phyloP scores from a whole-genome alignment of 2,329 filamentous ascomycete genomes.

The Lasiodiplodia citricola region DNA sequence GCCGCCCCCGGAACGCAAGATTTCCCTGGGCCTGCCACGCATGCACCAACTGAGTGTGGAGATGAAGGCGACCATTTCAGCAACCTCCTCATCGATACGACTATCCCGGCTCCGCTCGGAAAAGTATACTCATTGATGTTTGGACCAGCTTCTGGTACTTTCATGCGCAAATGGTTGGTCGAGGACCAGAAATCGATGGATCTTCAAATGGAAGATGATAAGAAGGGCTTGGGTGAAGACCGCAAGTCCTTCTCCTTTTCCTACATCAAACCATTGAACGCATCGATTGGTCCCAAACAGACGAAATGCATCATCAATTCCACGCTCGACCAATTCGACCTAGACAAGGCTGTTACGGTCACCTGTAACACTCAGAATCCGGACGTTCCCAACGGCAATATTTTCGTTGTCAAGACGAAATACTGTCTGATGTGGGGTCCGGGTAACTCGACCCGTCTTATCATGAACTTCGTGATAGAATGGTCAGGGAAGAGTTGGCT shows the following conservation, averaged over 20 bases:
- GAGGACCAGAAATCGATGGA: constrained; percentile 89
- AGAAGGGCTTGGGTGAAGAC: constrained; percentile 76
- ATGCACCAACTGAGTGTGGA: constrained; percentile 83
- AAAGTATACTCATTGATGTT: constrained; percentile 91
- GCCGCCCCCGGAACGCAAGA: constrained; percentile 58
- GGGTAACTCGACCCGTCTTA: constrained; percentile 80
- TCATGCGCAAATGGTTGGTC: constrained; percentile 85
- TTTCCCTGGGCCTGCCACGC: constrained; percentile 83
- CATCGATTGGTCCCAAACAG: constrained; percentile 85
- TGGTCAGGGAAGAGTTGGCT: constrained; percentile 99
- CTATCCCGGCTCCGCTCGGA: constrained; percentile 84
- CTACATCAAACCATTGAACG: constrained; percentile 90
- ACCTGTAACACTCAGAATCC: constrained; percentile 85
- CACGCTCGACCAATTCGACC: constrained; percentile 80
- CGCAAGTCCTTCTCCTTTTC: constrained; percentile 76
- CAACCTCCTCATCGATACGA: constrained; percentile 81
- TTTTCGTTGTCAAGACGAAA: constrained; percentile 89
- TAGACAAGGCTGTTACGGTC: constrained; percentile 87
- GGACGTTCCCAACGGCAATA: constrained; percentile 91
- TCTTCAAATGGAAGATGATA: constrained; percentile 81
- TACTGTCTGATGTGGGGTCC: constrained; percentile 95
- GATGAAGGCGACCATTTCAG: constrained; percentile 83
- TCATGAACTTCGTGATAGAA: constrained; percentile 89
- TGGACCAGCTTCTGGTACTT: constrained; percentile 76
- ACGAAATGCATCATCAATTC: constrained; percentile 93